Evolutionary conservation across 176 grass and related monocot genomes (phyloP).

Genomic region (Olyra latifolia): DNA sequence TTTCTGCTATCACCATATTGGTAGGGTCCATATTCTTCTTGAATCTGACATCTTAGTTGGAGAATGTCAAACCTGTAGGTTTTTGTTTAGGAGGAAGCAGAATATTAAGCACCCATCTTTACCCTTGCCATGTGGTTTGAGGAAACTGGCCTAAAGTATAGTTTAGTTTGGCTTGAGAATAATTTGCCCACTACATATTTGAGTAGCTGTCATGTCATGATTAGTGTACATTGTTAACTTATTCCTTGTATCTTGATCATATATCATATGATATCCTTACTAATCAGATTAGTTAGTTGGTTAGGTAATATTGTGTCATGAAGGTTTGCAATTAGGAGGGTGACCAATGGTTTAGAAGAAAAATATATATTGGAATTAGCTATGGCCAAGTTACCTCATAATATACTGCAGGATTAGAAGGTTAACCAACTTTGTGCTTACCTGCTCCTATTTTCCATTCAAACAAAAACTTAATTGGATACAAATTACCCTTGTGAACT

Average conservation of each 20-base stretch:
- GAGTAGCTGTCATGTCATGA: slow-evolving; percentile 21
- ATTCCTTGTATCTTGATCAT: slow-evolving; percentile 43
- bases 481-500: background rate
- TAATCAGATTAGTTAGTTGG: slow-evolving; percentile 29
- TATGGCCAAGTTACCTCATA: slow-evolving; percentile 19
- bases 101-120: background rate
- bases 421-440: background rate
- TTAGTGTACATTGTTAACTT: slow-evolving; percentile 16
- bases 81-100: background rate
- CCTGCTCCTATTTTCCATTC: background rate
- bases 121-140: slow-evolving; percentile 31
- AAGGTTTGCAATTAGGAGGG: slow-evolving; percentile 15
- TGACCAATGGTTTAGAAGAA: slow-evolving; percentile 18
- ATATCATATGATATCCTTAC: slow-evolving; percentile 32
- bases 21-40: slow-evolving; percentile 31
- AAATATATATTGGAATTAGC: slow-evolving; percentile 19
- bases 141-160: slow-evolving; percentile 14
- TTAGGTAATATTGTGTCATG: slow-evolving; percentile 38
- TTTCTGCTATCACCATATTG: slow-evolving; percentile 11
- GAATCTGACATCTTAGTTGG: slow-evolving; percentile 23
- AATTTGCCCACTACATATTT: background rate
- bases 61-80: slow-evolving; percentile 43
- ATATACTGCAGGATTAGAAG: background rate
- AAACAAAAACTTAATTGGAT: background rate
- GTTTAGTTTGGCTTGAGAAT: slow-evolving; percentile 21